These are phyloP conservation scores for Fusarium sp. DNA, from an alignment of 2,329 filamentous ascomycete species.

Conservation along the genomic window DNA sequence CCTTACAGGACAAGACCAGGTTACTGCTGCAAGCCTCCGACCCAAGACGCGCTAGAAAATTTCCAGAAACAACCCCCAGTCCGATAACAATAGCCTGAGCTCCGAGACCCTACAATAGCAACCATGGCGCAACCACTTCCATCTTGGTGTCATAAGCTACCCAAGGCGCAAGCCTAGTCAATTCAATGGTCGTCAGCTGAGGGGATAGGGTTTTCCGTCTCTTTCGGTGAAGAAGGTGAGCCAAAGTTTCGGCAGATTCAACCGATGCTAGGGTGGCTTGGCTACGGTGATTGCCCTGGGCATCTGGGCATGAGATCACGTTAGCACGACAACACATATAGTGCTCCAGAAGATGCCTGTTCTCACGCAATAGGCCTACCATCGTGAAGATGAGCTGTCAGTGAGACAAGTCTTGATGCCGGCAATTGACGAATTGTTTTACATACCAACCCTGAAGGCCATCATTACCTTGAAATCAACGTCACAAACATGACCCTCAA, in stretches of 20 bases:
- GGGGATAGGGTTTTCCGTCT: slow-evolving; percentile 27
- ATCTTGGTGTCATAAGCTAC: slow-evolving; percentile 6
- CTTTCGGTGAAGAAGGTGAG: slow-evolving; percentile 15
- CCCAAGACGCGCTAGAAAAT: slow-evolving; percentile 43
- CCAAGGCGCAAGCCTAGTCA: slow-evolving; percentile 12
- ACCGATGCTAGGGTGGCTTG: slow-evolving; percentile 14
- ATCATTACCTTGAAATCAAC: background rate
- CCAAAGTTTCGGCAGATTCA: slow-evolving; percentile 13
- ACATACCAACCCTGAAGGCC: background rate
- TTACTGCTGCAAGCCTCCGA: background rate
- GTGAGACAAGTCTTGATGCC: background rate
- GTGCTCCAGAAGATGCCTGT: background rate
- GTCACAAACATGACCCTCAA: slow-evolving; percentile 12
- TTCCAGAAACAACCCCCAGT: slow-evolving; percentile 42
- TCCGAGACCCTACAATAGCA: background rate
- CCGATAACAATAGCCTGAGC: background rate
- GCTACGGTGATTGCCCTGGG: slow-evolving; percentile 9
- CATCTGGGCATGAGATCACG: slow-evolving; percentile 14
- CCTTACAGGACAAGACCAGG: slow-evolving; percentile 12
- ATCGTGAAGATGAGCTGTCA: background rate
- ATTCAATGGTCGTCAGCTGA: slow-evolving; percentile 40
- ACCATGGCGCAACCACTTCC: slow-evolving; percentile 14
- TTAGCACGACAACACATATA: background rate
- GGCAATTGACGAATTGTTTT: background rate
- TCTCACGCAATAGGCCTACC: background rate